These are phyloP conservation scores for Penicillium soppii DNA, from an alignment of 495 filamentous ascomycete genomes.

Conservation along the genomic window DNA sequence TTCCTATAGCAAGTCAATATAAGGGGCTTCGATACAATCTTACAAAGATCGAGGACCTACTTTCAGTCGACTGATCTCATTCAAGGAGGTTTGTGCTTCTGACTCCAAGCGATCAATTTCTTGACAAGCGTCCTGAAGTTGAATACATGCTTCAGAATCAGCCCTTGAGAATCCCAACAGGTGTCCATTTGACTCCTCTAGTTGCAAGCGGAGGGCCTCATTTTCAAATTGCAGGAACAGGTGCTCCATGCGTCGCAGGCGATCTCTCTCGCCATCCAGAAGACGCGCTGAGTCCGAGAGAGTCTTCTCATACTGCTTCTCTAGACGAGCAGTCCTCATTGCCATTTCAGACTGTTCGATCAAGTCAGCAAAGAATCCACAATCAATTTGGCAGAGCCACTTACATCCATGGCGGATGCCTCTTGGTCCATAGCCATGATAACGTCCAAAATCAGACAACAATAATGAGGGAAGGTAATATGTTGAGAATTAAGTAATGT, in stretches of 20 bases:
- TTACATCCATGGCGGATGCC: conserved; percentile 26
- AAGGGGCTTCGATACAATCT: neutral
- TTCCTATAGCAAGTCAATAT: conserved; percentile 44
- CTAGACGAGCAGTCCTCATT: conserved; percentile 51
- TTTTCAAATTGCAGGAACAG: conserved; percentile 72
- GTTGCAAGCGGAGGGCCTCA: conserved; percentile 58
- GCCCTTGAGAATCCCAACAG: conserved; percentile 46
- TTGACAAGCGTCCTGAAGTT: conserved; percentile 56
- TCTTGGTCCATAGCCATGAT: conserved; percentile 23
- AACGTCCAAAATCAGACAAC: neutral
- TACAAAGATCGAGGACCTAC: conserved; percentile 40
- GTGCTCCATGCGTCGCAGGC: conserved; percentile 62
- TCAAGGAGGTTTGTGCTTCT: conserved; percentile 54
- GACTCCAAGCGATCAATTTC: conserved; percentile 56
- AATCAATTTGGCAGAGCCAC: neutral
- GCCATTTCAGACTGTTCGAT: conserved; percentile 39
- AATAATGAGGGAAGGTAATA: neutral
- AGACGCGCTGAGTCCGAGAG: conserved; percentile 57
- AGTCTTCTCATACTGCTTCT: conserved; percentile 64
- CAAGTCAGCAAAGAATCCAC: conserved; percentile 7
- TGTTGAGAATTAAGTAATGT: neutral
- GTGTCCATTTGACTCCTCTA: conserved; percentile 55
- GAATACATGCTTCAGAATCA: conserved; percentile 53
- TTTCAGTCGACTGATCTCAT: conserved; percentile 66
- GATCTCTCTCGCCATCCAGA: conserved; percentile 64